Conservation (phyloP, 2,329 filamentous ascomycete species). For the Pseudogymnoascus destructans region DNA sequence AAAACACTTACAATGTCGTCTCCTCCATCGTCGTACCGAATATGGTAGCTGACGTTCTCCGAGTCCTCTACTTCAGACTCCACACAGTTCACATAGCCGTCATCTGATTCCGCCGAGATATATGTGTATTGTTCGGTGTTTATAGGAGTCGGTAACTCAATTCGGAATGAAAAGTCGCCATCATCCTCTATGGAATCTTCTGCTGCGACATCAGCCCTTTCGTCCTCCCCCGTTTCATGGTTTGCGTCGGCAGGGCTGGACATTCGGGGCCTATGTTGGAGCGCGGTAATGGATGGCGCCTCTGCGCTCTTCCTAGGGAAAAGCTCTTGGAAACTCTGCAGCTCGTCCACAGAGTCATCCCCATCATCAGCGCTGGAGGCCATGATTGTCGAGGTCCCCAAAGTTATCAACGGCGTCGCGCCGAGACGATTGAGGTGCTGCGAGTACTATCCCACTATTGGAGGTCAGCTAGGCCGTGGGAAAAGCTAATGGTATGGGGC, state of each 20-base stretch:
- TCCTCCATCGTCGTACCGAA: conserved; percentile 25
- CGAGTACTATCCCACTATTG: neutral
- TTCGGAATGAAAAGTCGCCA: neutral
- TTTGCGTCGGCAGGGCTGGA: neutral
- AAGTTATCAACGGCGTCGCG: neutral
- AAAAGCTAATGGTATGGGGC: neutral
- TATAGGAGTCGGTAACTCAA: neutral
- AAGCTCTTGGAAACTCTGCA: neutral
- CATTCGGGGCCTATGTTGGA: neutral
- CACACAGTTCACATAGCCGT: conserved; percentile 23
- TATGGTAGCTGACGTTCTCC: conserved; percentile 20
- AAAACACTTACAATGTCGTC: conserved; percentile 23
- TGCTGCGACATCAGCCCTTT: neutral
- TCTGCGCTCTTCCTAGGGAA: neutral
- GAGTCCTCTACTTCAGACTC: conserved; percentile 17
- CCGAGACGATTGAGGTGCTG: neutral
- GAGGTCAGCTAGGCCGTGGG: neutral
- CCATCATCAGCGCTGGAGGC: neutral
- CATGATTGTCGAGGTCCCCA: neutral
- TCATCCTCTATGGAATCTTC: neutral
- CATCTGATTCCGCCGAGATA: conserved; percentile 10
- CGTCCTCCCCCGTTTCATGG: neutral
- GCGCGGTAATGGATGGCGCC: neutral
- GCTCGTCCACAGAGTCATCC: conserved; percentile 6
- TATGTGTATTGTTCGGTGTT: neutral